Evolutionary conservation across 2,329 filamentous ascomycete species (phyloP).

Genomic region (Verticillium dahliae): DNA sequence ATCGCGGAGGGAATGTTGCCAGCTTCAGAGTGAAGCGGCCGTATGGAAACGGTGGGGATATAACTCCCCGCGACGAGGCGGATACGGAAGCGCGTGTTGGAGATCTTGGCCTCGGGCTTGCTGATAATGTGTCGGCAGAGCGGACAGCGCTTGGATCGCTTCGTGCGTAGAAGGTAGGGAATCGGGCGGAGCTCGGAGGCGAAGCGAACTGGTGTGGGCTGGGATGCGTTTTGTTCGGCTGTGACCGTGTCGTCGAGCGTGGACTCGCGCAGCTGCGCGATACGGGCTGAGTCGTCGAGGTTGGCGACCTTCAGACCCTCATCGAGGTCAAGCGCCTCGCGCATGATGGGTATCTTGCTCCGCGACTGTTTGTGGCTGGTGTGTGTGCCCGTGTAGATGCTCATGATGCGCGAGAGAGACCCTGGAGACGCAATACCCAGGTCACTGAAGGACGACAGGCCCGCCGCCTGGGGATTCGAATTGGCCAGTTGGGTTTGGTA

Average conservation of each 20-base stretch:
- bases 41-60: constrained; percentile 75
- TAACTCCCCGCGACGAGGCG: constrained; percentile 82
- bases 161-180: constrained; percentile 78
- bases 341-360: constrained; percentile 57
- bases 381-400: constrained; percentile 67
- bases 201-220: constrained; percentile 54
- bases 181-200: constrained; percentile 71
- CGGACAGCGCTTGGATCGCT: constrained; percentile 88
- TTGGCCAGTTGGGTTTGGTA: constrained; percentile 74
- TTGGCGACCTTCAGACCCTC: constrained; percentile 66
- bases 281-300: constrained; percentile 54
- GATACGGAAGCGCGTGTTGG: constrained; percentile 86
- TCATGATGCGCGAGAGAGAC: constrained; percentile 84
- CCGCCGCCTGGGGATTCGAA: constrained; percentile 40
- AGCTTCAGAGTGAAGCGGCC: constrained; percentile 44
- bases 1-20: constrained; percentile 10
- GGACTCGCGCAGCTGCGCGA: constrained; percentile 50
- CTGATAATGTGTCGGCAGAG: constrained; percentile 91
- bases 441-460: constrained; percentile 36
- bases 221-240: constrained; percentile 39
- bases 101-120: constrained; percentile 87
- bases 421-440: constrained; percentile 69
- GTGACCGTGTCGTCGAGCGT: constrained; percentile 60
- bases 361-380: constrained; percentile 62
- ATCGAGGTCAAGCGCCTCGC: constrained; percentile 63